Evolutionary conservation across 140 eudicot species (phyloP), one percentile per base, ranked within the genome.

Genomic region (Flaveria floridana): DNA sequence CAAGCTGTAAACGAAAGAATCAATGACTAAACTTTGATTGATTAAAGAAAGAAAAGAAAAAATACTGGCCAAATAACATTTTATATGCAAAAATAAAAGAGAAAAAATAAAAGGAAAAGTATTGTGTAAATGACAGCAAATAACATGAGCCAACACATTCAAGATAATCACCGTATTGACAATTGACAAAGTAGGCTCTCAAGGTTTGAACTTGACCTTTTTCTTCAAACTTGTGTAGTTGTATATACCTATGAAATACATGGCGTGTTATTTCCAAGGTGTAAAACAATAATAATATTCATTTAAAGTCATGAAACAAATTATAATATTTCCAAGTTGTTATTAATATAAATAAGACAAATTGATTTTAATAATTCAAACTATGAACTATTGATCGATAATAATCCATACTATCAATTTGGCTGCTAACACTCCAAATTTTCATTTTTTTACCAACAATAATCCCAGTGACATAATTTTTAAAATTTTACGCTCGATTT

Each of bases 81-180:
- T 20, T 20, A 19, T 19, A 58, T 58, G 34, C 5, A 57, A 11
- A 57, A 34, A 6, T 5, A 34, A 34, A 34, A 34, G 41, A 34
- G 34, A 28, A 28, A 20, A 20, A 58, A 6, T 21, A 9, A 21
- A 20, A 21, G 21, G 37, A 19, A 58, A 10, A 21, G 7, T 12
- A 11, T 55, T 21, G 62, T 1, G 34, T 58, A 58, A 19, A 20
- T 58, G 65, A 58, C 65, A 20, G 37, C 65, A 58, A 58, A 25
- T 12, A 21, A 26, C 25, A 25, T 59, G 66, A 59, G 66, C 39
- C 66, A 12, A 28, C 25, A 59, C 28, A 59, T 23, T 61, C 18
- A 61, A 25, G 41, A 23, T 61, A n/a, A 61, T 61, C 67, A 25
- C 25, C 67, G 12, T 61, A 61, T 25, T 61, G 67, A 48, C 53